Evolutionary conservation across 2,329 filamentous ascomycete species (phyloP), one percentile per base, ranked within the genome.

Genomic region (Dactylellina sp.): DNA sequence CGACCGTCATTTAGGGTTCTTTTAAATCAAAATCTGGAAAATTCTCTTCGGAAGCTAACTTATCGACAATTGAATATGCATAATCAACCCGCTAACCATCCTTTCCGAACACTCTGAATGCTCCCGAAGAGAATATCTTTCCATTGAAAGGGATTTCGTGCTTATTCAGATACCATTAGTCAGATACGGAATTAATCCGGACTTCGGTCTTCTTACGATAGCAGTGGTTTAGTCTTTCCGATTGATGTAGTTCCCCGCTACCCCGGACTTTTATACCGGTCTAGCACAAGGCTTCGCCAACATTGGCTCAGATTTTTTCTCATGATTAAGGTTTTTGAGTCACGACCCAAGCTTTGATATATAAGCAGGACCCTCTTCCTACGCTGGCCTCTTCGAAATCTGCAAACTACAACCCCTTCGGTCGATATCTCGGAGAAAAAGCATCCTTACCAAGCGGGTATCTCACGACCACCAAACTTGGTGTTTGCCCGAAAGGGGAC

Each of bases 391-490:
- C 14, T 11, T 55, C 47, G 24, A 32, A 32, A 47, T 32, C 9
- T 32, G 28, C 9, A 32, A 4, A 32, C 28, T 9, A 9, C 28
- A 32, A 32, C 28, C 28, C 9, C 37, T 71, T 71, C 66, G 66
- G 66, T 59, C 61, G 66, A 71, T 71, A 71, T 71, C 66, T 71
- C 66, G 66, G 66, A 71, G 66, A 63, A 39, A 63, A 20, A 40
- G n/a, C 11, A 32, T 18, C 25, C 11, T 56, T 37, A 1, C 24
- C 42, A 25, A 20, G 49, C 63, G 63, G 53, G 18, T 44, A 46
- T 37, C 32, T 59, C 55, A 56, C 49, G 49, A 70, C 22, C 42
- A 49, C 28, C 37, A 11, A 70, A 11, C 47, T 62, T 68, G 63
- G 64, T 24, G 56, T 70, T 61, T 61, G 47, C 16, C 64, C 56